phyloP scores from a whole-genome alignment of 2,329 filamentous ascomycete genomes.

The Fusarium sp. region DNA sequence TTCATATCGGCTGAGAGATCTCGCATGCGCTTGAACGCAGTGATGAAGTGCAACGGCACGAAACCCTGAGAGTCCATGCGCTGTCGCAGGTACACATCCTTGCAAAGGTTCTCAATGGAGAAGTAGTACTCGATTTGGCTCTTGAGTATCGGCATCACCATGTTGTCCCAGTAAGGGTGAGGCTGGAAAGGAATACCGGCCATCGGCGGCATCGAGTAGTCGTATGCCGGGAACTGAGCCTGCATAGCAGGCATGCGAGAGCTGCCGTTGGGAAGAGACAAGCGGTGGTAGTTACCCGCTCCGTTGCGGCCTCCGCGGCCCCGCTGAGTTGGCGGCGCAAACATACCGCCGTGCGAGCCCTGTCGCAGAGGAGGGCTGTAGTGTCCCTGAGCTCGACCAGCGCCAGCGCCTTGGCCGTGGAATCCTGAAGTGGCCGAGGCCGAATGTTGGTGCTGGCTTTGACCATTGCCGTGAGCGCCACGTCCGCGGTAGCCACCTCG shows the following conservation, averaged over 20 bases:
- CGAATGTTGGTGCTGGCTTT: slow-evolving; percentile 48
- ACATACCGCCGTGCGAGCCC: slow-evolving; percentile 49
- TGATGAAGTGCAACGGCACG: slow-evolving; percentile 79
- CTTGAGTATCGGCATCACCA: slow-evolving; percentile 53
- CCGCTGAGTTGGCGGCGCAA: slow-evolving; percentile 47
- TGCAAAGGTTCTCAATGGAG: slow-evolving; percentile 92
- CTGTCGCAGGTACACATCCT: slow-evolving; percentile 85
- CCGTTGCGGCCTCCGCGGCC: slow-evolving; percentile 49
- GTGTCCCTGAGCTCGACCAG: slow-evolving; percentile 49
- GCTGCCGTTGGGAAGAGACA: slow-evolving; percentile 51
- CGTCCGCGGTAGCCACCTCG: slow-evolving; percentile 58
- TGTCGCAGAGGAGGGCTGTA: slow-evolving; percentile 58
- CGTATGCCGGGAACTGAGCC: slow-evolving; percentile 49
- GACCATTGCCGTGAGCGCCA: slow-evolving; percentile 53
- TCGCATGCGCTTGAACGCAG: slow-evolving; percentile 78
- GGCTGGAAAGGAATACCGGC: slow-evolving; percentile 47
- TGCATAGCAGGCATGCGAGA: slow-evolving; percentile 50
- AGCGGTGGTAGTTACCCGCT: slow-evolving; percentile 49
- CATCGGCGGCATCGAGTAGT: slow-evolving; percentile 54
- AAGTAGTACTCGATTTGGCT: slow-evolving; percentile 88
- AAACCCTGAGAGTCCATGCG: slow-evolving; percentile 97
- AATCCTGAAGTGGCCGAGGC: slow-evolving; percentile 42
- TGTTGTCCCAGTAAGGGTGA: slow-evolving; percentile 63
- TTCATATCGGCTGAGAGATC: slow-evolving; percentile 66
- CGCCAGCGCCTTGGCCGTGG: slow-evolving; percentile 47